Evolutionary conservation across 2,329 filamentous ascomycete species (phyloP).

Genomic region (Ceratocystis albifundus): DNA sequence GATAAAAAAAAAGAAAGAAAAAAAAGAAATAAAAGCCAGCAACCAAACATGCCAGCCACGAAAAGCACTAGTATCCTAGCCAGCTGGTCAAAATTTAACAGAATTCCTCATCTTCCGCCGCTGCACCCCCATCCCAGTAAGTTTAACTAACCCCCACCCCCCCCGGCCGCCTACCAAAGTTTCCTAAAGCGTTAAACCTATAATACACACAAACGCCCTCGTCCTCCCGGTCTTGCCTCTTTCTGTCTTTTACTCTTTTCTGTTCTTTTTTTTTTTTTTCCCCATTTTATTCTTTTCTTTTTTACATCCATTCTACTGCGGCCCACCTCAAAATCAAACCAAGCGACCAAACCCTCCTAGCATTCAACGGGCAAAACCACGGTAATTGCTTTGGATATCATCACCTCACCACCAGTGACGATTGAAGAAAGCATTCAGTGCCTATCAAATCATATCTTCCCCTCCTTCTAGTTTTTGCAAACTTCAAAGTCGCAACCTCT

Average conservation of each 20-base stretch:
- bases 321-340: background rate
- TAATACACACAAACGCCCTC: slow-evolving; percentile 18
- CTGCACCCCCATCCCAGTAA: slow-evolving; percentile 8
- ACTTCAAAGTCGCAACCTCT: slow-evolving; percentile 11
- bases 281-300: too few relatives aligned
- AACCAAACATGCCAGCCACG: slow-evolving; percentile 12
- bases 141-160: slow-evolving; percentile 2
- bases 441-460: background rate
- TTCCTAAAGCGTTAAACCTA: slow-evolving; percentile 14
- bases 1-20: too few relatives aligned
- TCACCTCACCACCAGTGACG: slow-evolving; percentile 9
- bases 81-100: slow-evolving; percentile 13
- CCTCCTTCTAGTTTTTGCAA: slow-evolving; percentile 4
- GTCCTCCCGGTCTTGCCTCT: slow-evolving; percentile 22
- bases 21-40: background rate
- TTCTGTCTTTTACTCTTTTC: slow-evolving; percentile 22
- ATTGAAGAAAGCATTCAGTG: background rate
- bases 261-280: slow-evolving; percentile 14
- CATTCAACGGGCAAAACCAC: slow-evolving; percentile 5
- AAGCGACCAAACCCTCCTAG: background rate
- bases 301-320: background rate
- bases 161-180: background rate
- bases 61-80: slow-evolving; percentile 15
- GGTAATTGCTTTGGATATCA: background rate
- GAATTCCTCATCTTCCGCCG: slow-evolving; percentile 13